phyloP scores from a whole-genome alignment of 2,329 filamentous ascomycete species.

The Botrytis porri region DNA sequence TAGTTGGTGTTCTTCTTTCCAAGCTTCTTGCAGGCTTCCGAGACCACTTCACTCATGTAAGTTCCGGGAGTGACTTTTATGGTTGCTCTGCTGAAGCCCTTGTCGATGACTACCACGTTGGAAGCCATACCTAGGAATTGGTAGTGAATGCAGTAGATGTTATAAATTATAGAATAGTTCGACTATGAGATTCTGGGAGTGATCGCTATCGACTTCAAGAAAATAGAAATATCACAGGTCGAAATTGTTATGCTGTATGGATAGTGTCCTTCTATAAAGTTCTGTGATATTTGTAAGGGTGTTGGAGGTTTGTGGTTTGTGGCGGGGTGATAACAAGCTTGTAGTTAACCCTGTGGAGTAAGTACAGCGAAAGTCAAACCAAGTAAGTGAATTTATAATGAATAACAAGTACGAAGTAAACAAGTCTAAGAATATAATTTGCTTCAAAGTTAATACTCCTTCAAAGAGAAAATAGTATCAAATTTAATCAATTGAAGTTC shows the following conservation, averaged over 20 bases:
- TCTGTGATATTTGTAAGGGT: constrained; percentile 32
- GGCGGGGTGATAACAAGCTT: constrained; percentile 30
- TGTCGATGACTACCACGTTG: constrained; percentile 83
- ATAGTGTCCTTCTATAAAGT: constrained; percentile 28
- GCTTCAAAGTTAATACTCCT: neutral
- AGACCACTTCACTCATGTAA: constrained; percentile 78
- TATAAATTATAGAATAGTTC: neutral
- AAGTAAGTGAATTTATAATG: neutral
- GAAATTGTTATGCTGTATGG: neutral
- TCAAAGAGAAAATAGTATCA: no score
- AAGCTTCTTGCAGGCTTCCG: constrained; percentile 84
- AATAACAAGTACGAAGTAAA: neutral
- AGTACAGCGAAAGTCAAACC: neutral
- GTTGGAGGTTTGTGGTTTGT: constrained; percentile 26
- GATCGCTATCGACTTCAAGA: neutral
- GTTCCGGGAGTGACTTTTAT: constrained; percentile 82
- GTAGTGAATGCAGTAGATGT: neutral
- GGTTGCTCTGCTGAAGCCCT: constrained; percentile 70
- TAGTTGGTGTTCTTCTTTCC: constrained; percentile 60
- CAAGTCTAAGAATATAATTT: neutral
- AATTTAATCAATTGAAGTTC: neutral
- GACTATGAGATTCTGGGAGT: no score
- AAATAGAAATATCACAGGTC: neutral
- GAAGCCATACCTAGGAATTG: constrained; percentile 63
- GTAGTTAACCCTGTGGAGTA: neutral